Conservation (phyloP, 331 rosid species). For the Malus hybrid region DNA sequence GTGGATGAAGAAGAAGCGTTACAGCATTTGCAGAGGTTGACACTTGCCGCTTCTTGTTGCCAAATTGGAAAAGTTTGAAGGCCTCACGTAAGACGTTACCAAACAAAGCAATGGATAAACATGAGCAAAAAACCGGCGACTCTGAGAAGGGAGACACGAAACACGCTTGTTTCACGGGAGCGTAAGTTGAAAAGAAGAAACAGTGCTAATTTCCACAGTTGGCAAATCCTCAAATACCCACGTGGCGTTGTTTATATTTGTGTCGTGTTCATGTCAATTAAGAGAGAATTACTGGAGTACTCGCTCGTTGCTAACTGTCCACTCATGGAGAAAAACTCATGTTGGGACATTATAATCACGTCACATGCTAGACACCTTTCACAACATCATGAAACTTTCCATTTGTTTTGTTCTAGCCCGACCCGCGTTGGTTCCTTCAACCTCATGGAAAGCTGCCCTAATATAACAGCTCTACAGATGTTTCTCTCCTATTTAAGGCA, state of each 20-base stretch:
- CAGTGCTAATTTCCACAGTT: no score
- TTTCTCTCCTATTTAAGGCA: no score
- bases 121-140: neutral
- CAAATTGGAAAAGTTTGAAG: neutral
- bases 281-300: no score
- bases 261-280: no score
- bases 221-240: neutral
- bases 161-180: conserved; percentile 23
- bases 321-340: no score
- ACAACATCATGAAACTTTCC: no score
- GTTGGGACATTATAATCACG: no score
- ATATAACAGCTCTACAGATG: no score
- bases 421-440: neutral
- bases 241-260: neutral
- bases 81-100: neutral
- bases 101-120: neutral
- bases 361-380: no score
- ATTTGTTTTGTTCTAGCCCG: neutral
- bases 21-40: neutral
- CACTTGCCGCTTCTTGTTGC: neutral
- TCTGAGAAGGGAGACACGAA: neutral
- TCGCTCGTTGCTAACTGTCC: no score
- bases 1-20: neutral
- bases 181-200: no score
- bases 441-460: neutral